Evolutionary conservation across 2,329 filamentous ascomycete genomes (phyloP), one percentile per base, ranked within the genome.

Genomic region (Capronia coronata): DNA sequence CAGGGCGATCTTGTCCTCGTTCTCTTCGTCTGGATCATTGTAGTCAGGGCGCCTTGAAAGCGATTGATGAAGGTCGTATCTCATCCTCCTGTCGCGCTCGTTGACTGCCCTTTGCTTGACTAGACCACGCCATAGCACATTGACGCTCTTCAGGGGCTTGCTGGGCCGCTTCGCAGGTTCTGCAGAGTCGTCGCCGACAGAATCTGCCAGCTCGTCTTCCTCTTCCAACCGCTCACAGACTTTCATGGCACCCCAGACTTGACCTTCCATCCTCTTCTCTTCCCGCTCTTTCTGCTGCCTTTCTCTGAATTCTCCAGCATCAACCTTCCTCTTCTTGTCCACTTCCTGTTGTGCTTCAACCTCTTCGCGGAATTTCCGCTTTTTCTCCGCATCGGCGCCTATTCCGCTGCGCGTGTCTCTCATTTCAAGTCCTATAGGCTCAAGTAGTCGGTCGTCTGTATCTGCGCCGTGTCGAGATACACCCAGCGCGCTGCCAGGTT

Each of bases 341-440:
- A 74, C 64, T 27, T 68, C 66, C 43, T 72, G 68, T 38, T 74
- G 63, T 29, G 66, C 66, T 56, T 77, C 79, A 3, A 76, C 77
- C 46, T 79, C 78, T 65, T 88, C 84, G 37, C 78, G 70, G 48
- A 78, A 68, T 63, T 85, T 90, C 57, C 87, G 76, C 72, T 94
- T 95, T 70, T 83, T 83, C 66, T 93, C 88, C 3, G 77, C 81
- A 56, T 93, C 87, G 60, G 91, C 69, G 0, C 93, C 91, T 57
- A 97, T 88, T 1, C 91, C 93, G 13, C 81, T 83, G 2, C 86
- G 77, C 61, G 85, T 85, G 45, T 89, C 85, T 65, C 93, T 94
- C 63, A 94, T 69, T 50, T 76, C 75, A 42, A 95, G 74, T 27
- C 79, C 75, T 50, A 98, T 80, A 0, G 93, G 93, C 65, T 94